phyloP scores from a whole-genome alignment of 352 stramenopile genomes.

The Phytophthora colocasiae region DNA sequence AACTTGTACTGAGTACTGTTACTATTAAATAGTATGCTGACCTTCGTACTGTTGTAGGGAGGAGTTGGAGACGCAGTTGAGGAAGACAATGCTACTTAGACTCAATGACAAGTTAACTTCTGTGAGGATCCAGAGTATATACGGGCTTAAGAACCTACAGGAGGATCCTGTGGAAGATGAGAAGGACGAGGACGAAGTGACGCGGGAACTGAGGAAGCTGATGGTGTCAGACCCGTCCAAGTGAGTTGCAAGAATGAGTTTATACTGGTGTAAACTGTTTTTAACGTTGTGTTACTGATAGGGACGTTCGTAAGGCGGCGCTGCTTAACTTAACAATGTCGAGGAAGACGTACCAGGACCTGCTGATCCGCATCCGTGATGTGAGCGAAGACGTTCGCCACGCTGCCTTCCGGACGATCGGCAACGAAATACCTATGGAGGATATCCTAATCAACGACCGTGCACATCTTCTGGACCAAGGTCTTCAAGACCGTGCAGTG shows the following conservation, averaged over 20 bases:
- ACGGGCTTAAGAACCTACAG: slow-evolving; percentile 71
- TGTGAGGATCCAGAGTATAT: slow-evolving; percentile 68
- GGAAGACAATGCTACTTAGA: slow-evolving; percentile 50
- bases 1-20: background rate
- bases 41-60: slow-evolving; percentile 34
- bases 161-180: slow-evolving; percentile 37
- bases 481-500: slow-evolving; percentile 68
- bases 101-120: slow-evolving; percentile 70
- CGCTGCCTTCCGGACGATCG: slow-evolving; percentile 64
- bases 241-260: slow-evolving; percentile 37
- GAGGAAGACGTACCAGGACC: slow-evolving; percentile 48
- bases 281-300: slow-evolving; percentile 21
- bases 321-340: slow-evolving; percentile 60
- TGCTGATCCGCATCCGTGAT: slow-evolving; percentile 84
- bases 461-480: slow-evolving; percentile 77
- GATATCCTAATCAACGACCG: slow-evolving; percentile 75
- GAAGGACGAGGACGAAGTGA: slow-evolving; percentile 50
- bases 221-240: slow-evolving; percentile 79
- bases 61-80: slow-evolving; percentile 44
- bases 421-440: slow-evolving; percentile 48
- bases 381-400: slow-evolving; percentile 71
- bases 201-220: slow-evolving; percentile 55
- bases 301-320: slow-evolving; percentile 75
- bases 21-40: background rate
- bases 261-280: background rate